phyloP scores from a whole-genome alignment of 345 rosid genomes.

The Carallia brachiata region DNA sequence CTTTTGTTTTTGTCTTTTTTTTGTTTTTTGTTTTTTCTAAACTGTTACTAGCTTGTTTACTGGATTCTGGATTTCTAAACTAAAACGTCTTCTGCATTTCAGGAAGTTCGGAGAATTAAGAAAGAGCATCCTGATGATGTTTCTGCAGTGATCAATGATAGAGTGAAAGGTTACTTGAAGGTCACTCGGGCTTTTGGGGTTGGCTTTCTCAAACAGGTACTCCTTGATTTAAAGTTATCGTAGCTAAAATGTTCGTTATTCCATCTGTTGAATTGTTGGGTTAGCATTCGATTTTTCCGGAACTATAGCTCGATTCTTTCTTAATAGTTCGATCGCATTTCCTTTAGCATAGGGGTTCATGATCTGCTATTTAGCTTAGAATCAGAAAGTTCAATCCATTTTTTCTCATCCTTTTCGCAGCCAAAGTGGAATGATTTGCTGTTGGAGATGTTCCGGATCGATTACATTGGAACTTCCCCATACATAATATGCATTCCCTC shows the following conservation, averaged over 20 bases:
- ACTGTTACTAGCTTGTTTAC: background rate
- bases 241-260: no score
- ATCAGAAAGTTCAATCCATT: no score
- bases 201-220: conserved; percentile 91
- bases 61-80: background rate
- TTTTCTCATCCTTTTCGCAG: conserved; percentile 13
- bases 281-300: no score
- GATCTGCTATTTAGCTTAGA: no score
- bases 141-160: conserved; percentile 65
- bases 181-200: conserved; percentile 98
- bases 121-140: conserved; percentile 84
- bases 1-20: background rate
- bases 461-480: conserved; percentile 29
- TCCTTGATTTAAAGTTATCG: background rate
- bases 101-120: conserved; percentile 87
- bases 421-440: conserved; percentile 34
- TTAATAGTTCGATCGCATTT: no score
- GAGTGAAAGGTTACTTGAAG: conserved; percentile 92
- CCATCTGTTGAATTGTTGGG: no score
- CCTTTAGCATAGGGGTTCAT: no score
- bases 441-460: conserved; percentile 27
- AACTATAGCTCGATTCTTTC: no score
- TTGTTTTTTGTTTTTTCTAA: background rate
- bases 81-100: conserved; percentile 19
- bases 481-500: conserved; percentile 28